phyloP scores from a whole-genome alignment of 106 monocot species.

The Acorus gramineus region DNA sequence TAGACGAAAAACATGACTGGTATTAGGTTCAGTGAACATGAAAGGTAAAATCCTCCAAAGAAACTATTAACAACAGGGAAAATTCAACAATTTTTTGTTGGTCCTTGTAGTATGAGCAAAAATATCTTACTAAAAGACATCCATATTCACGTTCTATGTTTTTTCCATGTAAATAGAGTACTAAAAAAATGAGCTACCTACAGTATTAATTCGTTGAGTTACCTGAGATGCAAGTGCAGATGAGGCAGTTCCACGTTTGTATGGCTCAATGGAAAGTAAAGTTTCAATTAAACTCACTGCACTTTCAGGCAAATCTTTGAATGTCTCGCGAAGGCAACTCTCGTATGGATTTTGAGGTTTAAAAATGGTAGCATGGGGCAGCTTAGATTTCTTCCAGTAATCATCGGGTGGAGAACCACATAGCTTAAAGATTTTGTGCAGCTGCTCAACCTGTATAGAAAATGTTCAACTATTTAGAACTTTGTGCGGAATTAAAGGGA shows the following conservation, averaged over 20 bases:
- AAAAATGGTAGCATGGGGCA: conserved; percentile 52
- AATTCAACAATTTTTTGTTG: no score
- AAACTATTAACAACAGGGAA: no score
- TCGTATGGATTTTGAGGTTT: conserved; percentile 59
- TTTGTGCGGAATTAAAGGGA: neutral
- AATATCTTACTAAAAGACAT: no score
- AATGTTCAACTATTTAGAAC: neutral
- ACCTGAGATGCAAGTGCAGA: conserved; percentile 75
- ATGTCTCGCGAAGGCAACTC: conserved; percentile 34
- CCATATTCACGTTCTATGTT: no score
- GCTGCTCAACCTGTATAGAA: conserved; percentile 62
- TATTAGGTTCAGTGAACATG: no score
- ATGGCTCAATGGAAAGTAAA: conserved; percentile 68
- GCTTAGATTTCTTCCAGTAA: conserved; percentile 61
- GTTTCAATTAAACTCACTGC: conserved; percentile 46
- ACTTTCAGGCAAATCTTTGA: conserved; percentile 26
- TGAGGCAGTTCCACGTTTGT: conserved; percentile 62
- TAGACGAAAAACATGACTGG: no score
- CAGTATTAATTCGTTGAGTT: neutral
- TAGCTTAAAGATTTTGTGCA: conserved; percentile 95
- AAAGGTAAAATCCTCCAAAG: no score
- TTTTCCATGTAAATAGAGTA: no score
- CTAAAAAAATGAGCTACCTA: no score
- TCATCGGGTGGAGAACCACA: conserved; percentile 83
- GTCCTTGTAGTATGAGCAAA: no score